Conservation (phyloP, 192 early-diverging fungal species). For the Umbelopsis isabellina region DNA sequence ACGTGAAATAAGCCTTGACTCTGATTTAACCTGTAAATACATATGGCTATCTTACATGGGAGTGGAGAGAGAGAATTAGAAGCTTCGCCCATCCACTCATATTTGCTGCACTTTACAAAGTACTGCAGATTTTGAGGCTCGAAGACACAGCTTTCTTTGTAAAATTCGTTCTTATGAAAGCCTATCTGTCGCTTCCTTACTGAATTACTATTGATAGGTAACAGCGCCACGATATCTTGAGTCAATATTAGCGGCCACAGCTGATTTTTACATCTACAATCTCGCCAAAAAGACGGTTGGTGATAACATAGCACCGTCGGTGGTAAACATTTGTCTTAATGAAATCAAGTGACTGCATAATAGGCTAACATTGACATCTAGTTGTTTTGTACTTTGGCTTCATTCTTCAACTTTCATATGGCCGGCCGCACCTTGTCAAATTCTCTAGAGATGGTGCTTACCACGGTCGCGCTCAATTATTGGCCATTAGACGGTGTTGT, state of each 20-base stretch:
- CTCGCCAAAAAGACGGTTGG: conserved; percentile 56
- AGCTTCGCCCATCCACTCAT: conserved; percentile 83
- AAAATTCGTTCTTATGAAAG: conserved; percentile 30
- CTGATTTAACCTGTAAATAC: conserved; percentile 28
- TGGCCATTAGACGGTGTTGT: conserved; percentile 73
- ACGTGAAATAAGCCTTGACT: conserved; percentile 22
- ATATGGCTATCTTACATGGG: conserved; percentile 92
- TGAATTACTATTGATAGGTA: conserved; percentile 49
- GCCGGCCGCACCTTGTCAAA: conserved; percentile 59
- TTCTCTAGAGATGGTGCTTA: conserved; percentile 74
- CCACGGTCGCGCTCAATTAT: conserved; percentile 76
- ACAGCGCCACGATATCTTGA: conserved; percentile 76
- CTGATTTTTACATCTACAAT: conserved; percentile 75
- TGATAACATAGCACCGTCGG: conserved; percentile 29
- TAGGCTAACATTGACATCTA: conserved; percentile 21
- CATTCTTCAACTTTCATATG: conserved; percentile 64
- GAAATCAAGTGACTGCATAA: not conserved
- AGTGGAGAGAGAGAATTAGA: conserved; percentile 84
- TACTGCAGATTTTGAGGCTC: conserved; percentile 58
- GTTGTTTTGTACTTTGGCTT: conserved; percentile 56
- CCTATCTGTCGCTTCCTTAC: not conserved
- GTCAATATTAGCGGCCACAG: conserved; percentile 68
- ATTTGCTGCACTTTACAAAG: conserved; percentile 80
- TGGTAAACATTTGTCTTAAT: conserved; percentile 21
- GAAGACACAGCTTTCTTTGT: conserved; percentile 74